Base-by-base conservation (phyloP, 2,329 filamentous ascomycete species). In the Trichoderma sp. region DNA sequence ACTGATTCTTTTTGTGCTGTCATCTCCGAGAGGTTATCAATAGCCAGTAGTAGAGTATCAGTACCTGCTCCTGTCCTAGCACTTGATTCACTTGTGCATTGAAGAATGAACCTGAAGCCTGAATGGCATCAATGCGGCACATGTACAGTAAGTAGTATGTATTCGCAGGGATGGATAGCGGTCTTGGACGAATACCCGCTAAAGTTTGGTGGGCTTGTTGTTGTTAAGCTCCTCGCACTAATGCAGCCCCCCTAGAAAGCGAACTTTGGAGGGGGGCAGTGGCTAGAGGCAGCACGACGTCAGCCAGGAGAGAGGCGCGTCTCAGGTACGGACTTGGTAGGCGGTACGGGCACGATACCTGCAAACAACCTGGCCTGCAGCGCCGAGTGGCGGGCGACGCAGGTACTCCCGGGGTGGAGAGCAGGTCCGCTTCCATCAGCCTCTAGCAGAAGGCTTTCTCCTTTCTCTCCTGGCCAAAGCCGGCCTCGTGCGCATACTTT, bases 391-490 rank as follows among this genome's bases (percentile, higher is more conserved):
- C 56, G 30, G 61, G 18, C 46, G 14, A 7, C 30, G n/a, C n/a
- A 61, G 51, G 37, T 65, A 46, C 51, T 55, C 14, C 1, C 26
- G 4, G 5, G 26, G 61, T 65, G 61, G 61, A 65, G 61, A 30
- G 24, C 24, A 65, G 51, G 61, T 55, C 59, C 59, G 59, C 46
- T 37, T 52, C 21, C 54, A 26, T 26, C 54, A 52, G 34, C 37
- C 64, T 34, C 52, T 24, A 58, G 30, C 46, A 49, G n/a, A 56
- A 59, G 54, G 56, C 70, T 70, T 70, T 68, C 71, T 69, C 70
- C 70, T 70, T 69, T 70, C 70, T 69, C 70, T 70, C 69, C 61
- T 70, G 67, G 70, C 67, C 61, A 59, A 52, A 60, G 69, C 61
- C 52, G 54, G 70, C 70, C 65, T 71, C 64, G 65, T 68, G 43